Base-by-base conservation (phyloP, 2,329 filamentous ascomycete genomes). In the Pezicula rhizophila region DNA sequence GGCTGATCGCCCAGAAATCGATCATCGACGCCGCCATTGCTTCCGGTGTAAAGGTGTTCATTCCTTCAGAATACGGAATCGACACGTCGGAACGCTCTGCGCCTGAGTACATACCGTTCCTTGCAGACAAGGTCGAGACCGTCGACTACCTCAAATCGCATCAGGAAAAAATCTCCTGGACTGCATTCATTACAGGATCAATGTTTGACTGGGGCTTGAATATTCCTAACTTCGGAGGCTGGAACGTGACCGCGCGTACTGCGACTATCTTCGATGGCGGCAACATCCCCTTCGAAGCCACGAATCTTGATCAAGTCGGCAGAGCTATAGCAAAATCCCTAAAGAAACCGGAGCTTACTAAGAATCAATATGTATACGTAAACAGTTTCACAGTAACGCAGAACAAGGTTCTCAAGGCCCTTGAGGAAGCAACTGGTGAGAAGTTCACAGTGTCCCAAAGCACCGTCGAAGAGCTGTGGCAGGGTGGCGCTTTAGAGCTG, bases 21-120 rank as follows among this genome's bases (percentile, higher is more conserved):
- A 62, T 82, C 46, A 72, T 82, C 41, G 73, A 82, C 42, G 80
- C 79, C 1, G 71, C 77, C n/a, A 70, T 77, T 35, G 71, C 70
- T 18, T 78, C 77, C 1, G 75, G 77, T 12, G 77, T 83, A 6
- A 71, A 76, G 57, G 70, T 77, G 17, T 80, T 81, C 64, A 68
- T 83, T 34, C 78, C 79, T 2, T 75, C 74, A 8, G 78, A 83
- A 48, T 83, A 74, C 38, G 64, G 64, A 35, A 58, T 62, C 28
- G 59, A 66, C 66, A 48, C 10, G 45, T 44, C 15, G 23, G 48
- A 46, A 28, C 57, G 1, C 62, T 28, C 59, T 64, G 65, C 46
- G 55, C 52, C 3, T 57, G 57, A 2, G 60, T 71, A n/a, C n/a
- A n/a, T n/a, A n/a, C n/a, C n/a, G n/a, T n/a, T n/a, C n/a, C n/a